phyloP scores from a whole-genome alignment of 2,329 filamentous ascomycete genomes.

The Colletotrichum neosansevieriae region DNA sequence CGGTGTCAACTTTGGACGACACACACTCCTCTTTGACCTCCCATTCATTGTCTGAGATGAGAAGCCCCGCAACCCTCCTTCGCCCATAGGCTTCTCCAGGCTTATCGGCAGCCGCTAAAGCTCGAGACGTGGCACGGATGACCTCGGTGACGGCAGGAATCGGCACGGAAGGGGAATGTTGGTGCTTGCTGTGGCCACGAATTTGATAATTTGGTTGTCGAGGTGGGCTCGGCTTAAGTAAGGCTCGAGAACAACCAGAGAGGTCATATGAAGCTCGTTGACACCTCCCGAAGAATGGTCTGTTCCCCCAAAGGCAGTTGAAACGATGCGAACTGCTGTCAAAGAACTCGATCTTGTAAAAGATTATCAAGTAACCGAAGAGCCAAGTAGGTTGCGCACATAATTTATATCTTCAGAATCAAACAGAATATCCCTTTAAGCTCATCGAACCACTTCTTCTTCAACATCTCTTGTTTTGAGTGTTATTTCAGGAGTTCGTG shows the following conservation, averaged over 20 bases:
- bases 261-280: slow-evolving; percentile 5
- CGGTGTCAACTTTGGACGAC: not conserved
- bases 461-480: no score
- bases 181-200: no score
- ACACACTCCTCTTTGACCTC: not conserved
- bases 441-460: not conserved
- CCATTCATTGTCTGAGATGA: slow-evolving; percentile 1
- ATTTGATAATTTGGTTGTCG: no score
- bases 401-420: not conserved
- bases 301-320: not conserved
- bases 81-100: not conserved
- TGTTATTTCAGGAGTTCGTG: no score
- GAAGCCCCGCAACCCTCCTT: not conserved
- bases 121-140: not conserved
- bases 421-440: accelerated
- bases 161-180: not conserved
- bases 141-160: not conserved
- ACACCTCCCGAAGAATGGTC: not conserved
- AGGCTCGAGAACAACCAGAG: slow-evolving; percentile 1
- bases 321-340: not conserved
- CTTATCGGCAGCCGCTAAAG: slow-evolving; percentile 2
- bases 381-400: not conserved
- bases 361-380: not conserved
- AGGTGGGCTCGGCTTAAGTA: slow-evolving; percentile 5
- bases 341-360: not conserved